Base-by-base conservation (phyloP, 352 stramenopile species). In the Phytopythium aichiense region DNA sequence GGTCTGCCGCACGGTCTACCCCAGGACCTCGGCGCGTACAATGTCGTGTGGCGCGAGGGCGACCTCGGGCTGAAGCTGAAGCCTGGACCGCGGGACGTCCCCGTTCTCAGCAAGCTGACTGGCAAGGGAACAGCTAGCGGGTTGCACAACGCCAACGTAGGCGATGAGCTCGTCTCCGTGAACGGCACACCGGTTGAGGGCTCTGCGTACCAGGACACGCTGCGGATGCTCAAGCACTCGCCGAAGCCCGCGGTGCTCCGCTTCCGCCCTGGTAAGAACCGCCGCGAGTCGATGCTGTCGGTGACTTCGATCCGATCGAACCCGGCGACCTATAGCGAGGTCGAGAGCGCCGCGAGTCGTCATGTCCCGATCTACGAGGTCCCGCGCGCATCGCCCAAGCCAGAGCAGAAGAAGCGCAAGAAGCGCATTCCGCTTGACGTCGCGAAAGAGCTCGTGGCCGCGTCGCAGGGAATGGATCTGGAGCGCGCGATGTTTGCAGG, bases 31-130 rank as follows among this genome's bases (percentile, higher is more conserved):
- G 81, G 76, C 48, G 78, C 84, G 31, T 95, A 95, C 71, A 83
- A 95, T 63, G 91, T 95, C 60, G 87, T 95, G 50, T 95, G 87
- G 87, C 78, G 87, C 22, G 87, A 95, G 67, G 87, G 87, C 20
- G 85, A 95, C 58, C 60, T 94, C 23, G 87, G 87, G 3, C 75
- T 95, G 28, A 95, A 94, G 66, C 77, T 95, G 20, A 95, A 95
- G 64, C 87, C 87, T 9, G 87, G 83, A 40, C 72, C 78, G 30
- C 71, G 77, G 13, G 85, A 95, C 60, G 72, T 94, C 16, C 87
- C 87, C 0, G 81, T 95, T 45, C 74, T 95, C 8, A 92, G 82
- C 60, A 91, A 91, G 46, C 72, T 94, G 35, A 95, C 84, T 31
- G 87, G 87, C 55, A 92, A 92, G 61, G 87, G 87, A 1, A 94